Evolutionary conservation across 192 early-diverging fungal genomes (phyloP).

Genomic region (Gigaspora rosea): DNA sequence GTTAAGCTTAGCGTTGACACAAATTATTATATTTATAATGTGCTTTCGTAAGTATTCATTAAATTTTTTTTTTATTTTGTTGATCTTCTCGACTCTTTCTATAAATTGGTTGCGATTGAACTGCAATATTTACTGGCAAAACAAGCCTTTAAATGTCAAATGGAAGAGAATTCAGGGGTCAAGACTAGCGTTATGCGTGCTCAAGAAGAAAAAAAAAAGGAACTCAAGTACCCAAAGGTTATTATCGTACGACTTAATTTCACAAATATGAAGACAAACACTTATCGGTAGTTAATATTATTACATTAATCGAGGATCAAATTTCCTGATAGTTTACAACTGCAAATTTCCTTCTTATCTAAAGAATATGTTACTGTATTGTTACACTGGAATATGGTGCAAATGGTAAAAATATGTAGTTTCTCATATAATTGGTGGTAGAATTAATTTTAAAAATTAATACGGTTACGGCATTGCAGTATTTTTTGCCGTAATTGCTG

Average conservation of each 20-base stretch:
- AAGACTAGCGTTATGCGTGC: slow-evolving; percentile 81
- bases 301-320: slow-evolving; percentile 64
- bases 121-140: slow-evolving; percentile 64
- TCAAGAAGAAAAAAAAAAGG: slow-evolving; percentile 58
- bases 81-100: slow-evolving; percentile 87
- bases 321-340: slow-evolving; percentile 73
- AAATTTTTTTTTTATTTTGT: slow-evolving; percentile 44
- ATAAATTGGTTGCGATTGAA: slow-evolving; percentile 71
- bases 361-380: slow-evolving; percentile 60
- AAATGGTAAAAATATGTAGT: background rate
- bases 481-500: no score
- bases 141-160: slow-evolving; percentile 54
- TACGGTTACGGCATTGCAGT: no score
- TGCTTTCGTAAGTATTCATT: background rate
- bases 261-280: background rate
- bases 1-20: background rate
- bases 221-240: slow-evolving; percentile 73
- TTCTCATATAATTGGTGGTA: no score
- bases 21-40: background rate
- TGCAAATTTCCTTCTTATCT: slow-evolving; percentile 77
- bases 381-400: slow-evolving; percentile 15
- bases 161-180: slow-evolving; percentile 69
- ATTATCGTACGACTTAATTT: background rate
- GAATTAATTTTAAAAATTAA: no score
- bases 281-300: background rate